These are phyloP conservation scores for Arthrobotrys sinensis DNA, from an alignment of 2,329 filamentous ascomycete genomes.

Conservation along the genomic window DNA sequence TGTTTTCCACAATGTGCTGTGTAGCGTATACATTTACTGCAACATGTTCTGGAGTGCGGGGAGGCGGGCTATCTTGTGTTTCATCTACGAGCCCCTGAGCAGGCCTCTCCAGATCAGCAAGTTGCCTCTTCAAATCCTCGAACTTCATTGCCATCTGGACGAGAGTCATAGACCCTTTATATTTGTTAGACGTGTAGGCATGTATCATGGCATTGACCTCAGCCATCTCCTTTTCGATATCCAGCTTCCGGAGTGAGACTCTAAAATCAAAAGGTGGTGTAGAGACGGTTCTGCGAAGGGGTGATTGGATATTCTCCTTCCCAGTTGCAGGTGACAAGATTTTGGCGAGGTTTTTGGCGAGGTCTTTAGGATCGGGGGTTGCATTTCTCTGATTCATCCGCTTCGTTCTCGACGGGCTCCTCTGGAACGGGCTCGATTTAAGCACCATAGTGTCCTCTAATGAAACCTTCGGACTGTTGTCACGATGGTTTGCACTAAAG, in stretches of 20 bases:
- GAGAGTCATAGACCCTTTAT: conserved; percentile 42
- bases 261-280: conserved; percentile 1
- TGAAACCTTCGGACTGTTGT: conserved; percentile 46
- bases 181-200: conserved; percentile 43
- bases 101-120: conserved; percentile 21
- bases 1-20: conserved; percentile 45
- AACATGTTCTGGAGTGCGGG: conserved; percentile 37
- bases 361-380: conserved; percentile 46
- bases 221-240: conserved; percentile 45
- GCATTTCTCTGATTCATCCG: conserved; percentile 51
- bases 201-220: conserved; percentile 46
- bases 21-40: conserved; percentile 56
- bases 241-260: conserved; percentile 17
- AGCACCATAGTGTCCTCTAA: conserved; percentile 37
- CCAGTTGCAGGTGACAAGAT: conserved; percentile 36
- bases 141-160: conserved; percentile 57
- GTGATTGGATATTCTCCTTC: conserved; percentile 47
- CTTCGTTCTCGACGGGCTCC: conserved; percentile 52
- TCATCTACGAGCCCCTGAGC: conserved; percentile 4
- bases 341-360: conserved; percentile 41
- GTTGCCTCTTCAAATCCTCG: conserved; percentile 47
- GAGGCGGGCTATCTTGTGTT: conserved; percentile 25
- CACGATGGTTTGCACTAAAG: conserved; percentile 38
- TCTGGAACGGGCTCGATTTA: conserved; percentile 48
- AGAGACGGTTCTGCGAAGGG: conserved; percentile 23